A percentile compares a stretch with the other conserved stretches of the same genome.
These are phyloP conservation scores for Aphanocladium album DNA, from an alignment of 2,329 filamentous ascomycete species.

Conservation along the genomic window DNA sequence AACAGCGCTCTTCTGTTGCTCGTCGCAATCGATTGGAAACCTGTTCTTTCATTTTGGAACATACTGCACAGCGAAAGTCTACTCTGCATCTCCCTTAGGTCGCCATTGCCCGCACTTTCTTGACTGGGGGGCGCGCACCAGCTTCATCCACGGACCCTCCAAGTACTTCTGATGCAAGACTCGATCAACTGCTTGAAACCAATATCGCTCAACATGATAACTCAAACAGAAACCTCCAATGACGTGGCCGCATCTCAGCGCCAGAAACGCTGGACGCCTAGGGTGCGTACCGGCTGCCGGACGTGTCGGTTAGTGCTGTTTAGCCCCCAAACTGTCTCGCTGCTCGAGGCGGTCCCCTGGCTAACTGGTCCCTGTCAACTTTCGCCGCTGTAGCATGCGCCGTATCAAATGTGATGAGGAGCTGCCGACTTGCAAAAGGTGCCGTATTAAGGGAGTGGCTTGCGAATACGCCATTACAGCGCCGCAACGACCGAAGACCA, in stretches of 20 bases:
- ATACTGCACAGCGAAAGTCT: too few relatives aligned
- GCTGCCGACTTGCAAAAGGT: not conserved
- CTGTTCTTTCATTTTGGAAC: too few relatives aligned
- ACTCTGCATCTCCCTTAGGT: too few relatives aligned
- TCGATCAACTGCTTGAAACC: too few relatives aligned
- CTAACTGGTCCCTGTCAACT: not conserved
- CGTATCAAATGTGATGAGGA: conserved; percentile 4
- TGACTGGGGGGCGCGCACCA: too few relatives aligned
- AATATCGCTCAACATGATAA: too few relatives aligned
- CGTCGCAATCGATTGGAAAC: too few relatives aligned
- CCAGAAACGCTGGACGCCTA: conserved; percentile 1
- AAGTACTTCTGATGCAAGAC: too few relatives aligned
- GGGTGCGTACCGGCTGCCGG: not conserved
- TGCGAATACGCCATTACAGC: not conserved
- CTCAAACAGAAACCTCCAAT: not conserved
- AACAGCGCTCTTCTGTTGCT: too few relatives aligned
- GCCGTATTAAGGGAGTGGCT: not conserved
- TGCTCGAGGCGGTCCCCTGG: not conserved
- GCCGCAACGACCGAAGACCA: not conserved
- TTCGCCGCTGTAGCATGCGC: not conserved
- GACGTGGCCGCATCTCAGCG: not conserved
- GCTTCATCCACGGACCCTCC: too few relatives aligned
- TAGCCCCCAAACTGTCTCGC: not conserved
- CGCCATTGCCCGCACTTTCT: too few relatives aligned
- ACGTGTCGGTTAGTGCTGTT: conserved; percentile 1